Base-by-base conservation (phyloP, 1,139 yeast genomes). In the Chernovozyma aurita region DNA sequence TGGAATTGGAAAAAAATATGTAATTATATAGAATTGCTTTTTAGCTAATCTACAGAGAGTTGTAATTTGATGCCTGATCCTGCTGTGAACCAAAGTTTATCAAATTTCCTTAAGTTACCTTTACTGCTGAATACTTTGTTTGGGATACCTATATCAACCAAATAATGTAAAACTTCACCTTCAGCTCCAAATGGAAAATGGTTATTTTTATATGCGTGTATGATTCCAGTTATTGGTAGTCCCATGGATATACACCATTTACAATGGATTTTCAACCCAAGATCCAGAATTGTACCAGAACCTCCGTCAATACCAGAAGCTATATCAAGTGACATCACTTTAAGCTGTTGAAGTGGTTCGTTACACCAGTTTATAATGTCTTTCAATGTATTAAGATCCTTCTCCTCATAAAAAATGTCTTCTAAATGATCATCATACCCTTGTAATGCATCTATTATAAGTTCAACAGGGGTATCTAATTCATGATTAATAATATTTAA, bases 301-400 rank as follows among this genome's bases (percentile, higher is more conserved):
- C 95, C 86, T 7, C 94, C 83, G 51, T 87, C 95, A 30, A 85
- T 67, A 6, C 96, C 96, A 0, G 90, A 75, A 3, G 95, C 94
- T 24, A 85, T 76, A 50, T 87, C 95, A 20, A 88, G 57, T 0
- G 95, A 83, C 65, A 85, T 63, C 12, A 80, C 62, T 33, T 76
- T 73, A 7, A 72, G 62, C 32, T 63, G 62, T 28, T 63, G 65
- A 12, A 53, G 53, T n/a, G 73, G 73, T 34, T 63, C 64, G 45
- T 84, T 83, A 42, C 85, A 76, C 95, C 96, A 88, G 14, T 60
- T 60, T 21, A 85, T 70, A 18, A 83, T 49, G n/a, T 61, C 52
- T 7, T 51, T 47, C n/a, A 76, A 73, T 4, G 59, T 58, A 21
- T 62, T 53, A 21, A 73, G 59, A 40, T 76, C 82, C 7, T 53